Base-by-base conservation (phyloP, 202 grass and related monocot species). In the Sporobolus alterniflorus region DNA sequence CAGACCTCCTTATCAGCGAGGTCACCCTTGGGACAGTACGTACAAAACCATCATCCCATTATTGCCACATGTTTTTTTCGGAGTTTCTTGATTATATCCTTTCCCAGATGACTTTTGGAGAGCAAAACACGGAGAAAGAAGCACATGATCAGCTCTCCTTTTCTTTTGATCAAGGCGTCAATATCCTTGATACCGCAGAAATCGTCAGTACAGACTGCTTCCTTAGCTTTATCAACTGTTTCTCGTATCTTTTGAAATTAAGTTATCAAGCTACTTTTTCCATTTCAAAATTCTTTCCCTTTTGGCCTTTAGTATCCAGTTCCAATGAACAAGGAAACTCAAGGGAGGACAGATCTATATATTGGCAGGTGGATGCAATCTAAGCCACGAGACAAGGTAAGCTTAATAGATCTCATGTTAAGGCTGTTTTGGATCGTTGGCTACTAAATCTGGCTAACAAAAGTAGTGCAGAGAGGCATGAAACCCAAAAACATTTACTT, bases 101-200 rank as follows among this genome's bases (percentile, higher is more conserved):
- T 71, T 43, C 70, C 26, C 39, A 98, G 95, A 95, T 95, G 95
- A 98, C 95, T 51, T 98, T 98, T 90, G 92, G 95, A 24, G 78
- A 98, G 78, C 95, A 98, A 88, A 98, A 93, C 62, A 95, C 90
- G 1, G 95, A 98, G 87, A 88, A 93, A 86, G 95, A 98, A 88
- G 88, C 95, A 13, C 92, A 98, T 50, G 82, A 93, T 26, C 86
- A 91, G 9, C 68, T 98, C 6, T 67, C 83, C 41, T 98, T 86
- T 83, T 86, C 95, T 33, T 83, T 91, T 9, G 90, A 93, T 71
- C 88, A 83, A 28, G 90, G 92, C 5, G 30, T 98, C 67, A 98
- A 98, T 88, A 87, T 79, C 11, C 50, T 98, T 4, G 95, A 98
- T 60, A 98, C 95, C 0, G 84, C 92, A 0, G 95, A 98, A 85